phyloP scores from a whole-genome alignment of 495 filamentous ascomycete genomes.

The Talaromyces adpressus region DNA sequence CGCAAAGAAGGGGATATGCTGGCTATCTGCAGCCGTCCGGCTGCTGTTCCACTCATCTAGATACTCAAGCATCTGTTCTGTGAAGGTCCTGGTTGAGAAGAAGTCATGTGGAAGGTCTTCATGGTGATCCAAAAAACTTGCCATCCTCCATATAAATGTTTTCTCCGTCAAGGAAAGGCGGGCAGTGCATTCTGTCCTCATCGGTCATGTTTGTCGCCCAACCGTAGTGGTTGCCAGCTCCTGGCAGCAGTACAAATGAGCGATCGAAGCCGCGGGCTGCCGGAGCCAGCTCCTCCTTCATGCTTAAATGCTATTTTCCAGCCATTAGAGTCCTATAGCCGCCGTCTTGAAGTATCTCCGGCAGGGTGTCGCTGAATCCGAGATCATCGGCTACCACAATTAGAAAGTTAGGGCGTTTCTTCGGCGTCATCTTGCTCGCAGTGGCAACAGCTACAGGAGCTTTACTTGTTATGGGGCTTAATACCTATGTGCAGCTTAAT shows the following conservation, averaged over 20 bases:
- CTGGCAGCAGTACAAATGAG: conserved; percentile 28
- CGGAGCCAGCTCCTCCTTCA: conserved; percentile 13
- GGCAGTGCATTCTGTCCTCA: conserved; percentile 11
- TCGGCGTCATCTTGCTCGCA: neutral
- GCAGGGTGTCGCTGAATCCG: conserved; percentile 29
- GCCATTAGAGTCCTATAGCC: conserved; percentile 46
- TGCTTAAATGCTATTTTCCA: conserved; percentile 35
- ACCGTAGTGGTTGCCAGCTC: conserved; percentile 41
- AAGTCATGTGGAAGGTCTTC: conserved; percentile 29
- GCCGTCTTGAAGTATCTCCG: conserved; percentile 42
- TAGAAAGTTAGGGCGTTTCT: conserved; percentile 24
- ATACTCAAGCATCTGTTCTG: conserved; percentile 29
- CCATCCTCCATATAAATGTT: conserved; percentile 24
- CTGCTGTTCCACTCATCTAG: conserved; percentile 30
- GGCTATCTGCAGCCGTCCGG: conserved; percentile 9
- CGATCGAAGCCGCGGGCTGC: conserved; percentile 12
- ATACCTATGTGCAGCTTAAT: neutral
- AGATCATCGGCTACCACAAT: conserved; percentile 29
- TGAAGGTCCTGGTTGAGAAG: conserved; percentile 33
- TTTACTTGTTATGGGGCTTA: neutral
- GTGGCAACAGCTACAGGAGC: neutral
- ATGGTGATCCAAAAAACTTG: conserved; percentile 21
- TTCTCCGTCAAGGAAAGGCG: neutral
- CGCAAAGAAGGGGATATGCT: conserved; percentile 29
- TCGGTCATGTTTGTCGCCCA: conserved; percentile 14